phyloP scores from a whole-genome alignment of 2,329 filamentous ascomycete species.

The Cordyceps cateniannulata region DNA sequence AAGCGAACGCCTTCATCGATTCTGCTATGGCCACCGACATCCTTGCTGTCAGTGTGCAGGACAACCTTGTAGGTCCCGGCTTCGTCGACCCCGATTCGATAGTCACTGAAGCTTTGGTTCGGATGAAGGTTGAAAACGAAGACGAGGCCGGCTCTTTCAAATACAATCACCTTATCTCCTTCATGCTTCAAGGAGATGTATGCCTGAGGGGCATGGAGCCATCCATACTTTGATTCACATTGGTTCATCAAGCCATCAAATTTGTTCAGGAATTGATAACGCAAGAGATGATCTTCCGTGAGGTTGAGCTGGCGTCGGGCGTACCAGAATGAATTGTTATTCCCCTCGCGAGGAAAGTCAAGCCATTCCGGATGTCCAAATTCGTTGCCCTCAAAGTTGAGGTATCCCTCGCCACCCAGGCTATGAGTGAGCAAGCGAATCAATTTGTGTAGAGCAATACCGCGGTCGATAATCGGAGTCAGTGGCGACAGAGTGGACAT shows the following conservation, averaged over 20 bases:
- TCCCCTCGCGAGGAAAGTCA: constrained; percentile 91
- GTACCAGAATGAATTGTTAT: constrained; percentile 90
- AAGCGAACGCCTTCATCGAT: constrained; percentile 77
- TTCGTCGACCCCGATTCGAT: constrained; percentile 80
- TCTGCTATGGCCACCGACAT: constrained; percentile 73
- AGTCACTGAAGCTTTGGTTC: constrained; percentile 79
- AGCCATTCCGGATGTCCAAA: constrained; percentile 99
- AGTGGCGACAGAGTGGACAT: constrained; percentile 85
- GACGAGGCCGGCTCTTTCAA: constrained; percentile 82
- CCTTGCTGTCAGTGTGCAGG: constrained; percentile 70
- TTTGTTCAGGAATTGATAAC: constrained; percentile 86
- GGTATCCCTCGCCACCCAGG: constrained; percentile 90
- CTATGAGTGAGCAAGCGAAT: constrained; percentile 88
- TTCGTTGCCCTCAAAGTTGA: constrained; percentile 98
- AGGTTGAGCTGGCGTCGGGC: constrained; percentile 90
- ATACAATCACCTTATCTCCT: constrained; percentile 88
- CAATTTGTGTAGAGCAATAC: constrained; percentile 93
- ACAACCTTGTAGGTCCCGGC: constrained; percentile 82
- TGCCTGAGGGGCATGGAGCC: constrained; percentile 79
- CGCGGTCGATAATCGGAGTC: constrained; percentile 82
- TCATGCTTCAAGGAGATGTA: constrained; percentile 95
- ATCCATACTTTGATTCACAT: constrained; percentile 82
- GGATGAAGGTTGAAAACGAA: constrained; percentile 98
- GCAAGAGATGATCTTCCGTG: constrained; percentile 74
- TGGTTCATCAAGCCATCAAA: constrained; percentile 92